Evolutionary conservation across 306 rosid genomes (phyloP), one percentile per base, ranked within the genome.

Genomic region (Pachyrhizus erosus): DNA sequence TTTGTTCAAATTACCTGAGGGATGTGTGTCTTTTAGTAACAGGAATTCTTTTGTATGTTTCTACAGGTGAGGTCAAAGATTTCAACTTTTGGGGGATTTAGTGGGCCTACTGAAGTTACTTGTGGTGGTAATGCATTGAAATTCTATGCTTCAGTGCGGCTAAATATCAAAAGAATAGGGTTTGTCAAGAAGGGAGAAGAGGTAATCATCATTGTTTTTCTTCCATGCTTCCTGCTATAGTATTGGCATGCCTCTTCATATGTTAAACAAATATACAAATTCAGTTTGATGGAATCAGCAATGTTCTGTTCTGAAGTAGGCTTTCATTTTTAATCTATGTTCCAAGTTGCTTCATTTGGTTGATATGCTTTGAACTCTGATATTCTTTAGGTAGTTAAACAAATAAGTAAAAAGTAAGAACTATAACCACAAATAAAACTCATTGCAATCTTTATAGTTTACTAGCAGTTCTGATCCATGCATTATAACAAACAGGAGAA

Each of bases 101-200:
- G 96, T 73, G 97, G 92, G 82, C 97, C 96, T 7, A 83, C 88
- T 62, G 97, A 93, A 88, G 93, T 91, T 83, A 91, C 98, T 24
- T 95, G 97, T 86, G 97, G 98, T 27, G 98, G 98, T 84, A 94
- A 94, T 71, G 97, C 97, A 33, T 86, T 94, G 80, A 94, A 93
- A 84, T 94, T 91, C 76, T 93, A 94, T 88, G 98, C 99, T 82
- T 94, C 97, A 37, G 90, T 94, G 82, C 95, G 97, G 80, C 89
- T 93, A 51, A 89, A 93, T 85, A 82, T 94, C 27, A 88, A 55
- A 80, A 87, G 98, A 87, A 86, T 75, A 85, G 98, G 93, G 27
- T 49, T 78, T 82, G 54, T 95, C 77, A 91, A 89, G 94, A 95
- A 93, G 86, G 98, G 94, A 76, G 98, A 94, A 84, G 94, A 91